These are phyloP conservation scores for Colletotrichum falcatum DNA, from an alignment of 2,329 filamentous ascomycete species.

Conservation along the genomic window DNA sequence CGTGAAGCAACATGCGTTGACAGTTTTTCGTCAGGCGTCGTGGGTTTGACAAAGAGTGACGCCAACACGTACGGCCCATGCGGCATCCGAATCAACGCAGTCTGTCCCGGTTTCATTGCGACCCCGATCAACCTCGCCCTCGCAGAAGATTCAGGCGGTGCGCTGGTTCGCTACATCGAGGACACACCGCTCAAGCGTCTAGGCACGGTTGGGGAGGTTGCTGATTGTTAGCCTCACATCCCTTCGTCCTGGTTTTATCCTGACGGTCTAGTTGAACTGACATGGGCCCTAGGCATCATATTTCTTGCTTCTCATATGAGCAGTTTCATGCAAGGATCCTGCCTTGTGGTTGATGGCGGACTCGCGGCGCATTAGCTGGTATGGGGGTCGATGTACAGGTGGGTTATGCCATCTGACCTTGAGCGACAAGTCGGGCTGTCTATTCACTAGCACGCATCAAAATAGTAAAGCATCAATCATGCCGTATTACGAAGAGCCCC, in stretches of 20 bases:
- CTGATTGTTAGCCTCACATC: conserved; percentile 50
- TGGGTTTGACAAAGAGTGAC: conserved; percentile 66
- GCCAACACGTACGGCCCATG: conserved; percentile 62
- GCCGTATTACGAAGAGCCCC: background rate
- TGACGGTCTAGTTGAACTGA: background rate
- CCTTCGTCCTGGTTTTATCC: background rate
- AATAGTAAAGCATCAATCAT: background rate
- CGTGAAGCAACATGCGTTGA: background rate
- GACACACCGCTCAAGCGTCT: conserved; percentile 62
- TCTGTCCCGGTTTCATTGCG: conserved; percentile 66
- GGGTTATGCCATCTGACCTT: background rate
- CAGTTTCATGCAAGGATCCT: conserved; percentile 64
- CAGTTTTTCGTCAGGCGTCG: conserved; percentile 49
- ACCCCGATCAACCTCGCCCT: conserved; percentile 54
- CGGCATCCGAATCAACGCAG: conserved; percentile 69
- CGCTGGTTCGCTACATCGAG: conserved; percentile 54
- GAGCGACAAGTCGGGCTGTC: background rate
- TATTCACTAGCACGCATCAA: background rate
- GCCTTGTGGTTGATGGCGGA: conserved; percentile 61
- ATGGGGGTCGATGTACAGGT: background rate
- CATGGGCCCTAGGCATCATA: conserved; percentile 50
- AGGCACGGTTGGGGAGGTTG: conserved; percentile 63
- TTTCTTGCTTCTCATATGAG: conserved; percentile 65
- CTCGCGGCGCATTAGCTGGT: conserved; percentile 49
- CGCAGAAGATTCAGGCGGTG: conserved; percentile 44